A percentile compares a stretch with the other conserved stretches of the same genome.
Conservation (phyloP, 371 early-diverging fungal genomes). For the Mortierella sp. region DNA sequence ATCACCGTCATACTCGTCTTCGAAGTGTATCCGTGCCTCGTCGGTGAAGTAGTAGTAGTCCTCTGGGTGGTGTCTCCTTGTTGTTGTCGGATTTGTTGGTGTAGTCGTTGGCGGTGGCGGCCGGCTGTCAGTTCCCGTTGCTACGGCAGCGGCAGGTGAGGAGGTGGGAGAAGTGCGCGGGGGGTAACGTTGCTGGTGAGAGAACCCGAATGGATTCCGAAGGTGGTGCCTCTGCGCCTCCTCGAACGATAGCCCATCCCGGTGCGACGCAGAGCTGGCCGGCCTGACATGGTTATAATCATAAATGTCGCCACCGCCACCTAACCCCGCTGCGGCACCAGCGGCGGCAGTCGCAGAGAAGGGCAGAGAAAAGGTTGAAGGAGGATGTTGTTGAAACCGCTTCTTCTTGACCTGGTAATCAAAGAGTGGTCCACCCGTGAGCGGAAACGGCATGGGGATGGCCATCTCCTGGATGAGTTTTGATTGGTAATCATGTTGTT, state of each 20-base stretch:
- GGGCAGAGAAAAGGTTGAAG: not conserved
- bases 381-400: not conserved
- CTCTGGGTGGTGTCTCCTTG: not conserved
- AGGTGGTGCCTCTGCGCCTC: not conserved
- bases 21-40: not conserved
- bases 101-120: not conserved
- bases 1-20: not conserved
- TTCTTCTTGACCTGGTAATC: slow-evolving; percentile 42
- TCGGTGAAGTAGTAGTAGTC: not conserved
- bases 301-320: not conserved
- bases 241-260: not conserved
- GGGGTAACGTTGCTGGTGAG: not conserved
- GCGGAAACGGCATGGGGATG: slow-evolving; percentile 38
- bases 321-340: not conserved
- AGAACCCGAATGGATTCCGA: not conserved
- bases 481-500: slow-evolving; percentile 33
- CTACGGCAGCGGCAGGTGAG: not conserved
- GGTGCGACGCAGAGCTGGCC: not conserved
- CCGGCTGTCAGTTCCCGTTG: not conserved
- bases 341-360: not conserved
- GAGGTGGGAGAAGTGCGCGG: not conserved
- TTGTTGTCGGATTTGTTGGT: not conserved
- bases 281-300: not conserved
- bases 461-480: slow-evolving; percentile 39
- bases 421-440: slow-evolving; percentile 43